phyloP scores from a whole-genome alignment of 108 stramenopile species.

The Discostella stelligeroides region DNA sequence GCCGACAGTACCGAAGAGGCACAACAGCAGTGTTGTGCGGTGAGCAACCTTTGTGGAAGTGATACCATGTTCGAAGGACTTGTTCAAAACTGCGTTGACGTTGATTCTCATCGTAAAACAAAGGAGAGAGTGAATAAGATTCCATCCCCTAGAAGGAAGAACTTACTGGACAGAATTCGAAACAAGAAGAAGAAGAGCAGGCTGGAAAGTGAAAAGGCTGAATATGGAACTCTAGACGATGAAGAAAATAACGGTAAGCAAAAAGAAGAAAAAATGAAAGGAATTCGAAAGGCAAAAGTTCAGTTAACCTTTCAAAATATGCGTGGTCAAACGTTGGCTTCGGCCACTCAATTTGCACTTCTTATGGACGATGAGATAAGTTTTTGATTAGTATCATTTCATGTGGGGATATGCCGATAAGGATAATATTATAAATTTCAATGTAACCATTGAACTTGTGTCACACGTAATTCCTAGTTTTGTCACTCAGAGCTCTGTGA shows the following conservation, averaged over 20 bases:
- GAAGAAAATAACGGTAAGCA: constrained; percentile 18
- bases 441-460: no score
- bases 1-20: constrained; percentile 31
- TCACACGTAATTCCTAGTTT: no score
- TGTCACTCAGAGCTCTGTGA: no score
- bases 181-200: constrained; percentile 32
- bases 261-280: constrained; percentile 23
- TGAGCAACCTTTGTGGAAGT: constrained; percentile 23
- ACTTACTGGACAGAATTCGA: constrained; percentile 25
- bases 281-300: constrained; percentile 32
- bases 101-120: constrained; percentile 14
- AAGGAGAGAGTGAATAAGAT: constrained; percentile 33
- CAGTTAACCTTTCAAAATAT: constrained; percentile 32
- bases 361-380: constrained; percentile 19
- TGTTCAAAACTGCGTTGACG: constrained; percentile 17
- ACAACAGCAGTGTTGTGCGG: constrained; percentile 20
- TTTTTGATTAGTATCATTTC: constrained; percentile 9
- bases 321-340: constrained; percentile 17
- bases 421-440: no score
- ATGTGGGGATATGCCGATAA: no score
- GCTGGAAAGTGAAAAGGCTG: constrained; percentile 8
- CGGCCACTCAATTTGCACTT: constrained; percentile 21
- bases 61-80: constrained; percentile 37
- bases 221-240: constrained; percentile 40
- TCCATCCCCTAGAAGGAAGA: constrained; percentile 34